phyloP scores from a whole-genome alignment of 1,284 basidiomycete genomes.

The Hortiboletus rubellus region DNA sequence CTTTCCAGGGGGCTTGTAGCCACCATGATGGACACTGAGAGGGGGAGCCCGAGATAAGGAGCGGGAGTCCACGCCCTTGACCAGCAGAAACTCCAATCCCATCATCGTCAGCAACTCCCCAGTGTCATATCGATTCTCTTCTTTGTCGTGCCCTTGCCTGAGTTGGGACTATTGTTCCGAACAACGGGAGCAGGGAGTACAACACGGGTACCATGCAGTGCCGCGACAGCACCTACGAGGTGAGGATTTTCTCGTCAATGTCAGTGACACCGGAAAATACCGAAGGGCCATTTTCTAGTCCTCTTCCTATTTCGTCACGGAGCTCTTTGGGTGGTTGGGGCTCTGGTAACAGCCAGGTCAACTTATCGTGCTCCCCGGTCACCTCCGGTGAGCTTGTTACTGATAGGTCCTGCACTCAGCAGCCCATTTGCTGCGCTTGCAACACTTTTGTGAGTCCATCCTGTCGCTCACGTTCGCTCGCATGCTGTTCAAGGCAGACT shows the following conservation, averaged over 20 bases:
- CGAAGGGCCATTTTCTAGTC: constrained; percentile 2
- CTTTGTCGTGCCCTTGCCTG: constrained; percentile 8
- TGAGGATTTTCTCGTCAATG: neutral
- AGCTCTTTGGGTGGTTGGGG: neutral
- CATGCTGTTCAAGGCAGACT: neutral
- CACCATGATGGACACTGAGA: too few species aligned
- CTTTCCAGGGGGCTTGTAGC: too few species aligned
- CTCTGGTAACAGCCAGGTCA: constrained; percentile 2
- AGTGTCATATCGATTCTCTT: neutral
- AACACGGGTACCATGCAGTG: constrained; percentile 19
- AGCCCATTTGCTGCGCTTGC: constrained; percentile 22
- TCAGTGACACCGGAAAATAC: neutral
- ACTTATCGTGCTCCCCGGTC: constrained; percentile 15
- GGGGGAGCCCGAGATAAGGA: too few species aligned
- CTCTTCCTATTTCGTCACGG: fast-evolving
- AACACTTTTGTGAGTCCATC: constrained; percentile 17
- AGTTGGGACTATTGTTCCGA: constrained; percentile 8
- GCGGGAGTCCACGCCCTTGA: too few species aligned
- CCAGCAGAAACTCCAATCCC: too few species aligned
- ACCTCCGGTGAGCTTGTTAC: neutral
- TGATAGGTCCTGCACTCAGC: constrained; percentile 4
- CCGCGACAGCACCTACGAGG: constrained; percentile 10
- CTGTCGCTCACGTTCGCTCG: too few species aligned
- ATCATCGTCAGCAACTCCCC: too few species aligned
- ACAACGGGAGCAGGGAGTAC: neutral